Evolutionary conservation across 2,329 filamentous ascomycete genomes (phyloP), one percentile per base, ranked within the genome.

Genomic region (Monosporascus ibericus): DNA sequence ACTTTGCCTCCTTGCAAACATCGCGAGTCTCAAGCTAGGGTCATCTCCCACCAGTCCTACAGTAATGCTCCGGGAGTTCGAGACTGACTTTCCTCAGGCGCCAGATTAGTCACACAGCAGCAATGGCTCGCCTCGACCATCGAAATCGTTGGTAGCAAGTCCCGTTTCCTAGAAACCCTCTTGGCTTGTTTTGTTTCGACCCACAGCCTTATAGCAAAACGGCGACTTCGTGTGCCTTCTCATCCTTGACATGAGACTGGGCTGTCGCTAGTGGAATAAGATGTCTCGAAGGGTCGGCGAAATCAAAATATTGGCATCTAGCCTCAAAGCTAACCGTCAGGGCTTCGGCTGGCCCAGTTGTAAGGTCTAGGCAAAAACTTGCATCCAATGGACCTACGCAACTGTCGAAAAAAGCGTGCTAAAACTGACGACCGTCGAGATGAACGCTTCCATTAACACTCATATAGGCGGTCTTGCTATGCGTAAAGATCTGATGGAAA

Each of bases 91-190:
- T 38, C 36, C 48, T 54, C 58, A 57, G 55, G 54, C 55, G 50
- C 50, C 47, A 53, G 4, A 48, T 44, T 18, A 20, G 61, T 65
- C 49, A 44, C 57, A 64, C 59, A 47, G 40, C 60, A 62, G 58
- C 39, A 40, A 54, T 27, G 52, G 50, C 52, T 63, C 60, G 58
- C 57, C 60, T 64, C 55, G 54, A 55, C 48, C 51, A 52, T 52
- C 46, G 52, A 60, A 56, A 57, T 58, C 34, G 57, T 63, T 58
- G 58, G 61, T 48, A 39, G 39, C 18, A 44, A 25, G 40, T 52
- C 40, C 46, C 44, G 39, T 49, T 39, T 48, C 39, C 36, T 50
- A 51, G 39, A 47, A 47, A 49, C 44, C 47, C 46, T 50, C 15
- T 38, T 53, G 18, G 27, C 44, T 37, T 30, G 22, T 48, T 47